Evolutionary conservation across 257 asterid genomes (phyloP), one percentile per base, ranked within the genome.

Genomic region (Fraxinus cuspidata): DNA sequence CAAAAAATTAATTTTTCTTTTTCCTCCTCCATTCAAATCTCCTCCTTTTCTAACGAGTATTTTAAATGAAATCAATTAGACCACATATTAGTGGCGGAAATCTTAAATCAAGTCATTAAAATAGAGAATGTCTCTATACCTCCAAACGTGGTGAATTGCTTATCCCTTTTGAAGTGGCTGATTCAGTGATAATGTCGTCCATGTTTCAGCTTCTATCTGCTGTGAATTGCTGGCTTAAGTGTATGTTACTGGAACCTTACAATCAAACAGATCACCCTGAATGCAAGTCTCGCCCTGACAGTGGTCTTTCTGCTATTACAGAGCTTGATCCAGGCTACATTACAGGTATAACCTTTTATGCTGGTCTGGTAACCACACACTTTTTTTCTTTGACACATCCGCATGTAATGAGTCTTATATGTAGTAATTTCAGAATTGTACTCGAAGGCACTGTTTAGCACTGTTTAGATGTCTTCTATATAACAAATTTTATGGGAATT

Each of bases 291-390:
- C 97, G 99, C 35, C 99, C 99, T 34, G 99, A 95, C 74, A 90
- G 97, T 60, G 99, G 97, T 77, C 98, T 95, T 83, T 95, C 99
- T 82, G 99, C 99, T 75, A 95, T 95, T 64, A 91, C 99, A 3
- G 99, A 95, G 92, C 96, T 95, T 77, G 98, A 93, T 87, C 99
- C 99, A 58, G 99, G 99, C 77, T 93, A 91, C 79, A 93, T 95
- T 38, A 95, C 99, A 64, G 99, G 99, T 93, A 85, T 23, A 74
- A 3, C 34, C 42, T 72, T 13, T 34, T 44, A 27, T 23, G 76
- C 21, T 29, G 23, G 38, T 34, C 16, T 12, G 47, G 37, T 25
- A 51, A 28, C 67, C 44, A 11, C 27, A 31, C 19, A 63, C 19
- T 7, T 23, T 19, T 63, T 63, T 63, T 10, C 32, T 63, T 63